Evolutionary conservation across 257 asterid species (phyloP), one percentile per base, ranked within the genome.

Genomic region (Thymus quinquecostatus): DNA sequence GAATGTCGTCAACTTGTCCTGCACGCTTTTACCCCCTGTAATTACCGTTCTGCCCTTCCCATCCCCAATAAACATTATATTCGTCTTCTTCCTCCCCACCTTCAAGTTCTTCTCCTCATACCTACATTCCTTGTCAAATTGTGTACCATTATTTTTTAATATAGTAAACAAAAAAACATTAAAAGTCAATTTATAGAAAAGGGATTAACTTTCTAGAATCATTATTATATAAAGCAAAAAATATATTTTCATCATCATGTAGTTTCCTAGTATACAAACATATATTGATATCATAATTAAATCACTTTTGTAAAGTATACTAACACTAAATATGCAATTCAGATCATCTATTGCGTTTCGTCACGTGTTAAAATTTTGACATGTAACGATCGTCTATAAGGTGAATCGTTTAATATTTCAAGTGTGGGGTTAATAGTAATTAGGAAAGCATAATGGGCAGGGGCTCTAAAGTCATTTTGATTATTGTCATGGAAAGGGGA

Each of bases 1-100:
- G 83, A 93, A 93, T 43, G 98, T 93, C 13, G 98, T 93, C 27
- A 89, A 29, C 1, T 83, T 70, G 5, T 90, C 89, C 8, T 60
- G 75, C 0, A 90, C 83, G 77, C 82, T 93, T 68, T 79, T 88
- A 10, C 87, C 87, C 2, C 96, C 97, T 0, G 96, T 32, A 72
- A 93, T 93, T 32, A 93, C 86, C 14, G 98, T 93, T 60, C 68
- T 87, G 75, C 92, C 90, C 88, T 83, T 87, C 14, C 98, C 98
- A 36, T 93, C 98, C 30, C 98, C 98, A 0, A 93, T 84, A 10
- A 93, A 77, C 98, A 93, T 93, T 63, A 93, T 38, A 61, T 91
- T 87, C 2, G 89, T 91, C 71, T 91, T 91, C 88, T 89, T 93
- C 81, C 88, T 87, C 21, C 96, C 96, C 36, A 93, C 86, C 76